Conservation (phyloP, 1,284 basidiomycete genomes). For the Apiotrichum siamense region DNA sequence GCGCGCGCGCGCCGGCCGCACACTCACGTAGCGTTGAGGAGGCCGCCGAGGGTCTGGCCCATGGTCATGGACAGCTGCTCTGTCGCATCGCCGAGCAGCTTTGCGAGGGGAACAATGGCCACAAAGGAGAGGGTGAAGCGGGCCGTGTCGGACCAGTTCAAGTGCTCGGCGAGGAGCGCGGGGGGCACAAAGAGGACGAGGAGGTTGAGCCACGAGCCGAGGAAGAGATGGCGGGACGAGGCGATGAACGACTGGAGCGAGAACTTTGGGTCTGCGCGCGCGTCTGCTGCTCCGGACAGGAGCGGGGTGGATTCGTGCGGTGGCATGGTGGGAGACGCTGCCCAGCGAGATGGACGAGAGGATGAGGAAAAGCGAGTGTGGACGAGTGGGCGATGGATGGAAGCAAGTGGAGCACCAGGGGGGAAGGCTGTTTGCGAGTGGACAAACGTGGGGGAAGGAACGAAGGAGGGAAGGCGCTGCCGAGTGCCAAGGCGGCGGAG, state of each 20-base stretch:
- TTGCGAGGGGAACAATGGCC: conserved; percentile 79
- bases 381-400: not conserved
- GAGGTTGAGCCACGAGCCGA: conserved; percentile 68
- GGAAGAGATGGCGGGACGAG: conserved; percentile 61
- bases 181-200: conserved; percentile 72
- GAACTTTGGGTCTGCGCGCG: conserved; percentile 13
- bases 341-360: not conserved
- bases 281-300: conserved; percentile 3
- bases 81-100: conserved; percentile 64
- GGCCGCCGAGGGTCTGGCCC: conserved; percentile 73
- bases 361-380: not conserved
- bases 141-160: conserved; percentile 67
- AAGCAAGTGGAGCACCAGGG: too few relatives aligned
- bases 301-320: conserved; percentile 22
- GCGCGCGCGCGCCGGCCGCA: not conserved
- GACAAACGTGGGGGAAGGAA: too few relatives aligned
- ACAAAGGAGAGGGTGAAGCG: conserved; percentile 79
- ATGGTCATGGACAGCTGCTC: conserved; percentile 74
- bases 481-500: too few relatives aligned
- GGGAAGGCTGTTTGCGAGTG: too few relatives aligned
- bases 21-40: conserved; percentile 73
- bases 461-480: too few relatives aligned
- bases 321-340: conserved; percentile 13
- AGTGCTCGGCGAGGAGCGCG: conserved; percentile 51
- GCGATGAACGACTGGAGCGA: conserved; percentile 28